Conservation (phyloP, 2,329 filamentous ascomycete species). For the Penicillium sp. region DNA sequence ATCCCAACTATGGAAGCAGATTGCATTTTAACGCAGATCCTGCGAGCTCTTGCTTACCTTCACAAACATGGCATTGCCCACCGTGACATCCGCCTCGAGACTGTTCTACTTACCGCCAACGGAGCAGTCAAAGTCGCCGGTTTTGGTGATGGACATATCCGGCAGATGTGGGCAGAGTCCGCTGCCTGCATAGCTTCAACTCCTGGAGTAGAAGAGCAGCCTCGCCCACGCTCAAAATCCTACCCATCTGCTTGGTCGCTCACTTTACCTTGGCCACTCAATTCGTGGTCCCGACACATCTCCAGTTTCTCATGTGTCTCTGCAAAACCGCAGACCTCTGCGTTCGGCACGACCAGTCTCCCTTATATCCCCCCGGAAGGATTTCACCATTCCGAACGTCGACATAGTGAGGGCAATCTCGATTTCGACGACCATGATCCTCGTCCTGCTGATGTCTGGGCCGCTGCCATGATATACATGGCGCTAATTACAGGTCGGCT, state of each 20-base stretch:
- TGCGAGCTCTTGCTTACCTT: constrained; percentile 56
- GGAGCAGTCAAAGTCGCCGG: constrained; percentile 90
- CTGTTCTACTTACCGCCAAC: constrained; percentile 78
- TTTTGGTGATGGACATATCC: constrained; percentile 77
- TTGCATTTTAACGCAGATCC: constrained; percentile 76
- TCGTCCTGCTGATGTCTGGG: constrained; percentile 30
- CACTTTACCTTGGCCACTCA: constrained; percentile 11
- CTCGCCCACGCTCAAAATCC: neutral
- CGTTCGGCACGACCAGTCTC: constrained; percentile 15
- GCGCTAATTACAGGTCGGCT: constrained; percentile 27
- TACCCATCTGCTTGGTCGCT: constrained; percentile 11
- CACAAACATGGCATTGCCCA: constrained; percentile 85
- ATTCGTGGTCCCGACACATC: constrained; percentile 2
- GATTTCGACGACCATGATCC: constrained; percentile 8
- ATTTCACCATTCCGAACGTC: neutral
- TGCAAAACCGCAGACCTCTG: constrained; percentile 6
- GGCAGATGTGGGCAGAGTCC: constrained; percentile 57
- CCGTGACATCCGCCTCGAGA: constrained; percentile 91
- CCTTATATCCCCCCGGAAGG: constrained; percentile 22
- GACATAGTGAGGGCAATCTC: neutral
- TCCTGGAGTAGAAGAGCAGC: neutral
- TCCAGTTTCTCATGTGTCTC: neutral
- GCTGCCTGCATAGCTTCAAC: neutral
- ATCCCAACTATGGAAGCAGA: constrained; percentile 83
- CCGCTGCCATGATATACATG: constrained; percentile 31